phyloP scores from a whole-genome alignment of 768 basidiomycete genomes.

The Tylopilus sp. region DNA sequence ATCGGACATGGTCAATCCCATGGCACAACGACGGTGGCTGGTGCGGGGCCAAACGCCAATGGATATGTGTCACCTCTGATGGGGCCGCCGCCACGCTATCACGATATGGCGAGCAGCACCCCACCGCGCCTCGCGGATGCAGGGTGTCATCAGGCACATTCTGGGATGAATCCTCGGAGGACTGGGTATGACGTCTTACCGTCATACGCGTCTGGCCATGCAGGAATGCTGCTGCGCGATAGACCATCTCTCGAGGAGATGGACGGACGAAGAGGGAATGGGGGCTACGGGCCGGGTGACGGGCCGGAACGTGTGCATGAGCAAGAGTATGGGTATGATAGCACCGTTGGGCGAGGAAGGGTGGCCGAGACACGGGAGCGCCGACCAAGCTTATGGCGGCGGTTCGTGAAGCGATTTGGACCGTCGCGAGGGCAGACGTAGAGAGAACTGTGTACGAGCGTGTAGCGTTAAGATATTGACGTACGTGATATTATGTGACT shows the following conservation, averaged over 20 bases:
- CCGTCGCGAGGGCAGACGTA: constrained; percentile 21
- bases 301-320: constrained; percentile 3
- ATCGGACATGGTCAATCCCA: constrained; percentile 8
- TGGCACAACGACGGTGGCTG: background rate
- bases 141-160: constrained; percentile 22
- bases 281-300: constrained; percentile 5
- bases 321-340: constrained; percentile 4
- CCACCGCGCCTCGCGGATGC: constrained; percentile 23
- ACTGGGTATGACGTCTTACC: constrained; percentile 11
- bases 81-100: constrained; percentile 19
- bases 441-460: background rate
- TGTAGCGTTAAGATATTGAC: background rate
- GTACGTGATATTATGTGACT: no score
- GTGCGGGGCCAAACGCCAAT: constrained; percentile 8
- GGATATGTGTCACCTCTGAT: constrained; percentile 8
- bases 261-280: constrained; percentile 4
- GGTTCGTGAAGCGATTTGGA: constrained; percentile 24
- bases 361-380: constrained; percentile 12
- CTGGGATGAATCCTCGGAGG: constrained; percentile 15
- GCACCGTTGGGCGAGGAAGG: background rate
- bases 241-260: constrained; percentile 13
- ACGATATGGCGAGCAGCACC: constrained; percentile 7
- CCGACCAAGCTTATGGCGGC: constrained; percentile 24
- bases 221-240: constrained; percentile 2
- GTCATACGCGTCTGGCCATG: background rate